Conservation (phyloP, 176 grass and related monocot species). For the Cenchrus americanus region DNA sequence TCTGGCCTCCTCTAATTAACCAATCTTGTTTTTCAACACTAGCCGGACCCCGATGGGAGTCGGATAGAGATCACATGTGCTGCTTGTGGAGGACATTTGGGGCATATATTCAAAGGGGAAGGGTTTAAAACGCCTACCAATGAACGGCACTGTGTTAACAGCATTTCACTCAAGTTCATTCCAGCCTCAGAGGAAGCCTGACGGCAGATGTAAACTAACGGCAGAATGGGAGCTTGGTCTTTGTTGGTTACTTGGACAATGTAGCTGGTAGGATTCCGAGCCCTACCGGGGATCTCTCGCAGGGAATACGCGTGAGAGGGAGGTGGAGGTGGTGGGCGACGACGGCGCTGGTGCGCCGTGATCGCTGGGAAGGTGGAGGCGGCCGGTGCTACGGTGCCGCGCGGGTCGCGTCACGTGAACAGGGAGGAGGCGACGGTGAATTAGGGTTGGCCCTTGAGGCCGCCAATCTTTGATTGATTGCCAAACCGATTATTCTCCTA, state of each 20-base stretch:
- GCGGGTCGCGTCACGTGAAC: no score
- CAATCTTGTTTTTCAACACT: constrained; percentile 15
- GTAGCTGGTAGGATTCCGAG: no score
- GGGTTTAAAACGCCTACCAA: constrained; percentile 81
- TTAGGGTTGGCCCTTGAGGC: no score
- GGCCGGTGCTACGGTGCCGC: no score
- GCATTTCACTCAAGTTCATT: constrained; percentile 85
- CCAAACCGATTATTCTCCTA: no score
- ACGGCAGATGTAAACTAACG: neutral
- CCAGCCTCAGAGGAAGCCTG: constrained; percentile 37
- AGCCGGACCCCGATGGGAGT: constrained; percentile 88
- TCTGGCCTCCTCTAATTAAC: neutral
- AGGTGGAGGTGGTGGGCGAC: no score
- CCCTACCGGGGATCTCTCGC: no score
- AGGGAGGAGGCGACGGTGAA: no score
- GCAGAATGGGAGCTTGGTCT: constrained; percentile 14
- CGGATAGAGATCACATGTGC: constrained; percentile 84
- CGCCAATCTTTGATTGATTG: no score
- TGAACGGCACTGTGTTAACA: constrained; percentile 93
- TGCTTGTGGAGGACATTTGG: constrained; percentile 81
- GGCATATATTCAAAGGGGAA: constrained; percentile 93
- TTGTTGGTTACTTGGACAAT: neutral
- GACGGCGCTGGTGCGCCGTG: no score
- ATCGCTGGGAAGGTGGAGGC: no score
- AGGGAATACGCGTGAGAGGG: no score